Base-by-base conservation (phyloP, 441 rosid species). In the Pelargonium fulgidum region DNA sequence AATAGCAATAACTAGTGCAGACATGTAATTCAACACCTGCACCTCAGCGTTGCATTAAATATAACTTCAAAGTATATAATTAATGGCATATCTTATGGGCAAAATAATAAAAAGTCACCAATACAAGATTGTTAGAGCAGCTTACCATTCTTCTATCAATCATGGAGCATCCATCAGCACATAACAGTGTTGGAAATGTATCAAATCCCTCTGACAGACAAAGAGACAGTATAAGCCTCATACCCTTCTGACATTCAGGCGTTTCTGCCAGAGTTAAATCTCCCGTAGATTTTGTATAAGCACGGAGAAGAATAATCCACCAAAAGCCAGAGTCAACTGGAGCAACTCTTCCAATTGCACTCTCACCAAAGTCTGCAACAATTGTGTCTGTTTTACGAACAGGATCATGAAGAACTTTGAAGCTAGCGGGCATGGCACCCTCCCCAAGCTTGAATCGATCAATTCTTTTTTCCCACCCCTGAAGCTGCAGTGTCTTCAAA, bases 121-220 rank as follows among this genome's bases (percentile, higher is more conserved):
- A 26, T 13, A 45, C n/a, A 56, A 67, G 52, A n/a, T 11, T 8
- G 50, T 13, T 64, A 68, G 63, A 69, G 2, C 3, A 48, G 77
- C 96, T 75, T 67, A 91, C 98, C 96, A 91, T 93, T 76, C 98
- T 85, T 39, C 98, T 90, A 83, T 93, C 97, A 75, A 93, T 86
- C 98, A 93, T 90, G 83, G 96, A 83, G 85, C 98, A 93, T 65
- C 98, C 98, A 67, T 90, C 98, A 16, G 97, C 93, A 12, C 98
- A 92, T 26, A 92, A 89, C 77, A 93, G 96, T 17, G 98, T 93
- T 0, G 96, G 97, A 72, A 93, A 90, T 0, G 98, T 93, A 74
- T 93, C 96, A 44, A 87, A 93, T 9, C 97, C 97, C 73, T 93
- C 98, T 0, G 96, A 86, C 50, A 93, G 86, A 69, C 98, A 90